Evolutionary conservation across 345 rosid species (phyloP).

Genomic region (Hibiscus trionum): DNA sequence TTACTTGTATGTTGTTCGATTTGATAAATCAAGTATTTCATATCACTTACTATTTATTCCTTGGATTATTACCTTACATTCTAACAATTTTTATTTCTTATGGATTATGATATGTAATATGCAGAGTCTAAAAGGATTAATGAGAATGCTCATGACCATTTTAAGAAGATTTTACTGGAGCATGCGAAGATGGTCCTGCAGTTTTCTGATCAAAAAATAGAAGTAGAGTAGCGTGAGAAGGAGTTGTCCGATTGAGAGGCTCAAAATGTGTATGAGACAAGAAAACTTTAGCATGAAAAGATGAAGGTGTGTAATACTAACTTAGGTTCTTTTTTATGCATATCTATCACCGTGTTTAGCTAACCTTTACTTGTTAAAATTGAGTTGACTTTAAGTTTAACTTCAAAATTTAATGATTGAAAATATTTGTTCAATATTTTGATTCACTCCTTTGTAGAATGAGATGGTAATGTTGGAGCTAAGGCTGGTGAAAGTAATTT

Average conservation of each 20-base stretch:
- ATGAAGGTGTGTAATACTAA: not conserved
- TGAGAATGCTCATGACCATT: slow-evolving; percentile 21
- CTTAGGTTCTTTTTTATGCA: no score
- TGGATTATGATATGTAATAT: not conserved
- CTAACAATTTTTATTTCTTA: not conserved
- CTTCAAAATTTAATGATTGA: no score
- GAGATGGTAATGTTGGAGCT: no score
- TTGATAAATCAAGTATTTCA: no score
- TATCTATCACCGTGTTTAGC: not conserved
- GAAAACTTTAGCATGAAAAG: slow-evolving; percentile 32
- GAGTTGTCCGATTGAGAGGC: slow-evolving; percentile 36
- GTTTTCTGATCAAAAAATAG: slow-evolving; percentile 27
- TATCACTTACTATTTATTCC: no score
- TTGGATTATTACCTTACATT: no score
- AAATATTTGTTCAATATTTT: no score
- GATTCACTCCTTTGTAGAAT: no score
- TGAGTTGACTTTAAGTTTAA: no score
- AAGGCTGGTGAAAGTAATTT: no score
- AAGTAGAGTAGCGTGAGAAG: slow-evolving; percentile 36
- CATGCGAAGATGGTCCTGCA: slow-evolving; percentile 30
- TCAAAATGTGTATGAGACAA: slow-evolving; percentile 39
- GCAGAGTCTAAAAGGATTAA: slow-evolving; percentile 37
- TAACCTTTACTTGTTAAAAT: not conserved
- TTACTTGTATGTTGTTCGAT: no score
- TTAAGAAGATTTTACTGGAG: slow-evolving; percentile 33